Evolutionary conservation across 2,329 filamentous ascomycete species (phyloP), one percentile per base, ranked within the genome.

Genomic region (Stagonosporopsis cucurbitacearum): DNA sequence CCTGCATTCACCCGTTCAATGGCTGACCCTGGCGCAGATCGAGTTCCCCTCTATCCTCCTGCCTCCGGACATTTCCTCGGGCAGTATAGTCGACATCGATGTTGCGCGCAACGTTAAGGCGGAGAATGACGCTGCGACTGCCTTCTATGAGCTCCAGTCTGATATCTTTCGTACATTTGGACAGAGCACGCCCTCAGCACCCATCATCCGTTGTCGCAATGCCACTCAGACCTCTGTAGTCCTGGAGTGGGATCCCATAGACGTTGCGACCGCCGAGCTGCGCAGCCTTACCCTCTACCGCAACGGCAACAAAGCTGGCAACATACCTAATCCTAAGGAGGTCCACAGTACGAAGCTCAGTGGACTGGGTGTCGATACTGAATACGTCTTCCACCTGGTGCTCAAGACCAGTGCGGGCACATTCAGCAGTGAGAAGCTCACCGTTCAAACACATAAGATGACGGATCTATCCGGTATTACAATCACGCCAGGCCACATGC

Each of bases 221-320:
- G 93, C 94, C 51, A 99, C 95, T 1, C 95, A 99, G 78, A 99
- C 95, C n/a, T 96, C 91, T 25, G 89, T 98, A 41, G 95, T 99
- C 33, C 89, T 99, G 48, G 95, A 98, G 79, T 99, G 95, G 95
- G 95, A 98, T 63, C 92, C 94, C 30, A 90, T 99, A 71, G 86
- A 94, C 68, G 87, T 97, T 45, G 95, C 93, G 20, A 98, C 94
- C 5, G 92, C 95, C 62, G 92, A 95, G 73, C 84, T 98, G 59
- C 88, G 95, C 69, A 94, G 90, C 45, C 85, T 99, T 49, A 92
- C 90, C 54, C 83, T 99, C 47, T 98, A 95, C 79, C 90, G 95
- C 75, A 99, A 99, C 81, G 92, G 92, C 68, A 92, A 92, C 74
- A 99, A 98, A 80, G 94, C 94, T 15, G 95, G 95, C 69, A 94